Evolutionary conservation across 2,329 filamentous ascomycete species (phyloP), one percentile per base, ranked within the genome.

Genomic region (Albifimbria verrucaria): DNA sequence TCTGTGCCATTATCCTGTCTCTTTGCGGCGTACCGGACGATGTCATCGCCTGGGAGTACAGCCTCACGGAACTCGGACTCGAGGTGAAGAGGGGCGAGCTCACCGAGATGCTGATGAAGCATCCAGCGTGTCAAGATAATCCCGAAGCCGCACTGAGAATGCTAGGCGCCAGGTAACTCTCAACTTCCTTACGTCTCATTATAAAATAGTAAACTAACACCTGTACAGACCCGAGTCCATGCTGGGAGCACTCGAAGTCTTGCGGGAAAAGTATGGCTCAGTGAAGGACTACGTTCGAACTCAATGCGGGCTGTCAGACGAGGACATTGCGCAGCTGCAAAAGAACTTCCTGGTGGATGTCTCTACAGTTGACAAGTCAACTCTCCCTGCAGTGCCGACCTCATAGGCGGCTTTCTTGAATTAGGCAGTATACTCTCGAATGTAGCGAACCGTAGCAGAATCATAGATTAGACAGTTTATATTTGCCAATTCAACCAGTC

Each of bases 21-120:
- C 74, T 90, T 24, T 83, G 83, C 9, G 84, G 85, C 4, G 83
- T 89, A 0, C 68, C 76, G 1, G 77, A 84, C 57, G 73, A 80
- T 28, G 65, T 70, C 4, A 77, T 89, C n/a, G 86, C 85, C 0
- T 68, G 78, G 10, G 89, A 92, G 66, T 92, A 92, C 65, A 73
- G 78, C 17, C 72, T 90, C 10, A 90, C 86, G 0, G 83, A 89
- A 49, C 60, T 75, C 1, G 87, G 88, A 0, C 70, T 90, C 7
- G 72, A 73, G 3, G 63, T 75, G 28, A 78, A 83, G 56, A 77
- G 79, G 21, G 73, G 77, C 46, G 66, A 76, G 36, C 72, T 89
- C 17, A 65, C 84, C 39, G 59, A 72, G 10, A 72, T 74, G n/a
- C 62, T 83, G 44, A 68, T 81, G 57, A 71, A 74, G 51, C 76